A percentile compares a stretch with the other conserved stretches of the same genome.
These are phyloP conservation scores for Chrysanthemum lavandulifolium DNA, from an alignment of 129 eudicot species.

Conservation along the genomic window DNA sequence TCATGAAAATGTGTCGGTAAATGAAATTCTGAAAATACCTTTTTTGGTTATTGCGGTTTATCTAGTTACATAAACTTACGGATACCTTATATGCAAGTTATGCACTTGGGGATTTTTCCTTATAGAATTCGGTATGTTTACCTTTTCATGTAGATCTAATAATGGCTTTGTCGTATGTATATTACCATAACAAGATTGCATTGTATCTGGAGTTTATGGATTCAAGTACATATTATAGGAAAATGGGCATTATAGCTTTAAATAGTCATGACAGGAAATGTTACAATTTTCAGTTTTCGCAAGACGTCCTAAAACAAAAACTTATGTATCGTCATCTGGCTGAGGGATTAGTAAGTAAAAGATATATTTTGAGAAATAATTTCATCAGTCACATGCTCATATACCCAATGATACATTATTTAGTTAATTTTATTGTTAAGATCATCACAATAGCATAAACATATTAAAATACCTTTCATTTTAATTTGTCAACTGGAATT, in stretches of 20 bases:
- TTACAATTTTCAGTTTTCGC: not conserved
- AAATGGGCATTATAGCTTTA: too few species aligned
- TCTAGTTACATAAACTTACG: not conserved
- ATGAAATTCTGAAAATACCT: constrained; percentile 7
- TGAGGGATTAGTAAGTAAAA: not conserved
- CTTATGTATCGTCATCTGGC: not conserved
- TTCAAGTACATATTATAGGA: too few species aligned
- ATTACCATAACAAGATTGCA: too few species aligned
- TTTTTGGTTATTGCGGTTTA: not conserved
- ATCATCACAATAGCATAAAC: not conserved
- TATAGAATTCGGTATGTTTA: not conserved
- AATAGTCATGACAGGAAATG: not conserved
- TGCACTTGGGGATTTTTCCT: not conserved
- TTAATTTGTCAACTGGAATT: not conserved
- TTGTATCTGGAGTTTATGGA: too few species aligned
- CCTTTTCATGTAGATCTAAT: constrained; percentile 7
- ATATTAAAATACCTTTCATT: not conserved
- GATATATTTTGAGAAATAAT: not conserved
- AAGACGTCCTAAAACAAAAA: constrained; percentile 1
- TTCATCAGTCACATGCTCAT: too few species aligned
- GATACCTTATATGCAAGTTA: constrained; percentile 12
- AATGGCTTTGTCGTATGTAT: not conserved
- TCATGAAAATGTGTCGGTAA: not conserved
- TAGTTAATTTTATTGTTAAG: not conserved
- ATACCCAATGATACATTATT: too few species aligned